Base-by-base conservation (phyloP, 1,284 basidiomycete genomes). In the Trametes versicolor region DNA sequence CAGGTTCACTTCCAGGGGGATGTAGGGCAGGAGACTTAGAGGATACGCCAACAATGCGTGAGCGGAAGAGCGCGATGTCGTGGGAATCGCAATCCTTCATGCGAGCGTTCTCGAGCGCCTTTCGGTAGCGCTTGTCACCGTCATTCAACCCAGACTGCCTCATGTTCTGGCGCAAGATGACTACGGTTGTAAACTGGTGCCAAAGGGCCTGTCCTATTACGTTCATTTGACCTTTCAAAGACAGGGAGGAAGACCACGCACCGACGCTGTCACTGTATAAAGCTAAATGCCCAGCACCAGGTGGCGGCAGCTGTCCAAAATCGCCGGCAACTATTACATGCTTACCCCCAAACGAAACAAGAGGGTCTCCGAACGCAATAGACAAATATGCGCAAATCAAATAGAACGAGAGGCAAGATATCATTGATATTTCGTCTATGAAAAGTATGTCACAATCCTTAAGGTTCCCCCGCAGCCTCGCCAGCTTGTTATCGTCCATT, bases 71-170 rank as follows among this genome's bases (percentile, higher is more conserved):
- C 1, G 12, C 37, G 6, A 81, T 65, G 59, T 83, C 79, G 10
- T 72, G 72, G 0, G 41, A 1, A 2, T 77, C 79, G 58, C 80
- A 82, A 80, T 79, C n/a, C 50, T 34, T 51, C 27, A 51, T 27
- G 10, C 50, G 27, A 7, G n/a, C 10, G 19, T 55, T 41, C 17
- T 12, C 21, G 2, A 55, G 36, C n/a, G 53, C 50, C 4, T n/a
- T 32, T 19, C 50, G 3, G 32, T 29, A 51, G 7, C n/a, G 17
- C 27, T 25, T 25, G 27, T 62, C 60, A 2, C 25, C 50, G 3
- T 43, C 37, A 10, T 41, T 36, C 5, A 48, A 15, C 6, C 29
- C 23, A 7, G 19, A 2, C 23, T 64, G 63, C 15, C 63, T 47
- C 63, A 64, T 64, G 29, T 64, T 64, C 34, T 64, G 29, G 21